Conservation (phyloP, 2,329 filamentous ascomycete genomes). For the Daldinia eschscholtzii region DNA sequence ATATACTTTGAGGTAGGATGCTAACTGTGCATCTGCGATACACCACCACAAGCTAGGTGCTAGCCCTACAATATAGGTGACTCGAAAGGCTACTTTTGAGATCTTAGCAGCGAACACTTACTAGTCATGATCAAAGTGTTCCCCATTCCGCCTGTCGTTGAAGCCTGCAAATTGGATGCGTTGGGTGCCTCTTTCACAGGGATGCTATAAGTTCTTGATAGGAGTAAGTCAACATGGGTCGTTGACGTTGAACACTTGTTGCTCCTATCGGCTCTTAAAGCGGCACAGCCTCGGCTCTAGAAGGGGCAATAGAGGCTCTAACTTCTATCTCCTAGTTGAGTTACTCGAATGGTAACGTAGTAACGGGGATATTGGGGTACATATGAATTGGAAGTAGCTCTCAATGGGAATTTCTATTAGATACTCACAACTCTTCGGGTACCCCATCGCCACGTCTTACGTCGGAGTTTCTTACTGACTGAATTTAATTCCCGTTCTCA, state of each 20-base stretch:
- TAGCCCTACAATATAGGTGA: no score
- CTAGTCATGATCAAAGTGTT: background rate
- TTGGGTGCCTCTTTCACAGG: background rate
- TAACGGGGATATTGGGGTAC: slow-evolving; percentile 5
- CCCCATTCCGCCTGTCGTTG: background rate
- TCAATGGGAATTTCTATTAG: background rate
- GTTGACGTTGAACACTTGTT: background rate
- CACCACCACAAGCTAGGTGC: background rate
- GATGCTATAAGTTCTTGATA: background rate
- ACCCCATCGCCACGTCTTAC: background rate
- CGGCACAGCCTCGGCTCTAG: background rate
- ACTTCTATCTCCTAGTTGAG: background rate
- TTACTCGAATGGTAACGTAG: background rate
- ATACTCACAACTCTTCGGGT: background rate
- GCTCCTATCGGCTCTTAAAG: background rate
- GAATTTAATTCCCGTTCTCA: background rate
- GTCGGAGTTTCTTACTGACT: background rate
- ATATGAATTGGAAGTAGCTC: background rate
- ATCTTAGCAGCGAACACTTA: background rate
- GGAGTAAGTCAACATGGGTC: background rate
- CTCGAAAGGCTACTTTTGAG: background rate
- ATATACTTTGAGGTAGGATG: background rate
- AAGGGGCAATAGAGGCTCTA: background rate
- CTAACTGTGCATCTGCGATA: background rate
- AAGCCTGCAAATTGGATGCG: background rate